Evolutionary conservation across 306 rosid species (phyloP).

Genomic region (Inga laurina): DNA sequence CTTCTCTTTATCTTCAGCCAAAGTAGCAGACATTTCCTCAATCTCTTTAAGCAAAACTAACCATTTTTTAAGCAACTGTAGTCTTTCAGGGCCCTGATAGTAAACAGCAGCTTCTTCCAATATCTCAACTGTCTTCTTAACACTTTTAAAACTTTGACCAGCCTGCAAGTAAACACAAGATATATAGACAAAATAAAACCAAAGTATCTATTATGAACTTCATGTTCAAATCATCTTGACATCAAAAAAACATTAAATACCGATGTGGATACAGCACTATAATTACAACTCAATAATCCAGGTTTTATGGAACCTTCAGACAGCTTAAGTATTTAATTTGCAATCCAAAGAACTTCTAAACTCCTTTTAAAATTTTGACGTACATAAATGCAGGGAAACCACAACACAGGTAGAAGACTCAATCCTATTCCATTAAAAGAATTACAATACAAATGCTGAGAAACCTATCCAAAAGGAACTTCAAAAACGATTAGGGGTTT

Average conservation of each 20-base stretch:
- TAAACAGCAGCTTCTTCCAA: constrained; percentile 90
- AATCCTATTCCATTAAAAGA: background rate
- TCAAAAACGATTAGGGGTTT: background rate
- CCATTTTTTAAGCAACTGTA: constrained; percentile 80
- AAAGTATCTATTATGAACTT: background rate
- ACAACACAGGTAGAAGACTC: background rate
- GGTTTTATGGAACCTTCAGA: background rate
- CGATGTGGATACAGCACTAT: background rate
- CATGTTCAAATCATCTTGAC: constrained; percentile 2
- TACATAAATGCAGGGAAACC: background rate
- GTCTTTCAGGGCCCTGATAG: constrained; percentile 74
- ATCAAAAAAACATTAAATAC: constrained; percentile 11
- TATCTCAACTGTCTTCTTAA: constrained; percentile 59
- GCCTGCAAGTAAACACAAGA: constrained; percentile 46
- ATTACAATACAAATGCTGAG: background rate
- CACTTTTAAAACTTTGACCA: constrained; percentile 67
- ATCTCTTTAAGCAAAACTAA: constrained; percentile 76
- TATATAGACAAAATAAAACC: background rate
- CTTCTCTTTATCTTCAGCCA: constrained; percentile 55
- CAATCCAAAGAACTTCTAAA: background rate
- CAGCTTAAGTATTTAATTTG: background rate
- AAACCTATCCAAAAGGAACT: background rate
- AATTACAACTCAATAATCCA: background rate
- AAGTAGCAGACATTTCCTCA: constrained; percentile 47
- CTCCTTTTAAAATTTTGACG: background rate